Conservation (phyloP, 2,329 filamentous ascomycete genomes). For the Rutstroemia sp. region DNA sequence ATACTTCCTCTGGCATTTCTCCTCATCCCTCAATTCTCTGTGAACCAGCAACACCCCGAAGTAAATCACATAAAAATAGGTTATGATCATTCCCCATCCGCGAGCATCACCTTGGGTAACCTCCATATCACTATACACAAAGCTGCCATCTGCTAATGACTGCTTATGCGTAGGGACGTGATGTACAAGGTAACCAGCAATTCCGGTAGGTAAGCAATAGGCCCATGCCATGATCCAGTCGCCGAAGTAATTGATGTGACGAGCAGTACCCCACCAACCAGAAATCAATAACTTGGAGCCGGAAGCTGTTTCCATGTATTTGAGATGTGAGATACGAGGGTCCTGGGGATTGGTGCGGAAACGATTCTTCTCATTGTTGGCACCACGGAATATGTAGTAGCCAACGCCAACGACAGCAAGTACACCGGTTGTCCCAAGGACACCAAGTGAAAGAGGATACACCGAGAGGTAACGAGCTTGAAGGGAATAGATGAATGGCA, state of each 20-base stretch:
- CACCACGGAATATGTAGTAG: constrained; percentile 89
- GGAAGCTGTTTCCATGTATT: constrained; percentile 76
- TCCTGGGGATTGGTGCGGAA: constrained; percentile 86
- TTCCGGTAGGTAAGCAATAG: constrained; percentile 77
- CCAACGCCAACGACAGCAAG: constrained; percentile 61
- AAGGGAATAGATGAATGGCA: constrained; percentile 81
- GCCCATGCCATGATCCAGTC: constrained; percentile 94
- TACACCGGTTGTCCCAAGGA: constrained; percentile 55
- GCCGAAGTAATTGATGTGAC: constrained; percentile 93
- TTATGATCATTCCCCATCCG: constrained; percentile 81
- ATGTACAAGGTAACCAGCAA: constrained; percentile 72
- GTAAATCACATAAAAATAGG: constrained; percentile 92
- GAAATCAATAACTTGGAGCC: constrained; percentile 76
- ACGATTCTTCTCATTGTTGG: constrained; percentile 90
- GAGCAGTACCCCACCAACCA: constrained; percentile 88
- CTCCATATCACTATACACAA: constrained; percentile 47
- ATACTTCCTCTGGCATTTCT: constrained; percentile 87
- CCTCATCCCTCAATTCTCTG: constrained; percentile 79
- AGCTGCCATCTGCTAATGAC: constrained; percentile 42
- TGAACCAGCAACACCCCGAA: constrained; percentile 83
- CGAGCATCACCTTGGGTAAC: constrained; percentile 65
- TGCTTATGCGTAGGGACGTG: constrained; percentile 44
- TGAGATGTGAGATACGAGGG: constrained; percentile 69
- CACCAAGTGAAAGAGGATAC: constrained; percentile 73
- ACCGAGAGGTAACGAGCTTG: constrained; percentile 79